Evolutionary conservation across 768 basidiomycete species (phyloP), one percentile per base, ranked within the genome.

Genomic region (Trametes cingulata): DNA sequence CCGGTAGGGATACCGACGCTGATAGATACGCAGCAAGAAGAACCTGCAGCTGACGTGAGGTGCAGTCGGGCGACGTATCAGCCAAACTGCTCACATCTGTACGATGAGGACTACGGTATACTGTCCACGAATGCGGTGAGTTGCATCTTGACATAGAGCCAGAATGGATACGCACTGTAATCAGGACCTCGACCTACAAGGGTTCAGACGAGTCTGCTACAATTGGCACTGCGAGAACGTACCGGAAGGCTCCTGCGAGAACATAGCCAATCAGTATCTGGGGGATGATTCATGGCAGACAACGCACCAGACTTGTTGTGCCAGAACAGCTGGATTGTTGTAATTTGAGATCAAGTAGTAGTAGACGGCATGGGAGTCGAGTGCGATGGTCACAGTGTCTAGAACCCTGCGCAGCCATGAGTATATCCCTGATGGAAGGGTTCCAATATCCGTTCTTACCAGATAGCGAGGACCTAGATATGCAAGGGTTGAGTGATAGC

Each of bases 301-400:
- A 3, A 48, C 53, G 5, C 12, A 63, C 62, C 57, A 64, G 0
- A 64, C 50, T 37, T 55, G 29, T 2, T 39, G 45, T 24, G n/a
- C 27, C 37, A 64, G 51, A 2, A 51, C 63, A 1, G 29, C n/a
- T 3, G 63, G 63, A 25, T 58, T 50, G 24, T 60, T 47, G 37
- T 47, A 64, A 25, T 64, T 64, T 12, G 15, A n/a, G 15, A 64
- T 54, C 22, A 64, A 50, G 29, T 64, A 64, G 39, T 56, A 64
- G 54, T 64, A 64, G 22, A 64, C 46, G 20, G 46, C 51, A 41
- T 64, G 63, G 2, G 50, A 17, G 27, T 48, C 56, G 12, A 64
- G 55, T 13, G 57, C 35, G n/a, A 60, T 43, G 12, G 59, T 59
- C 20, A 43, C 7, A 1, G 51, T 56, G 42, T 64, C 63, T 14